phyloP scores from a whole-genome alignment of 176 grass and related monocot genomes.

The Urochloa ruziziensis region DNA sequence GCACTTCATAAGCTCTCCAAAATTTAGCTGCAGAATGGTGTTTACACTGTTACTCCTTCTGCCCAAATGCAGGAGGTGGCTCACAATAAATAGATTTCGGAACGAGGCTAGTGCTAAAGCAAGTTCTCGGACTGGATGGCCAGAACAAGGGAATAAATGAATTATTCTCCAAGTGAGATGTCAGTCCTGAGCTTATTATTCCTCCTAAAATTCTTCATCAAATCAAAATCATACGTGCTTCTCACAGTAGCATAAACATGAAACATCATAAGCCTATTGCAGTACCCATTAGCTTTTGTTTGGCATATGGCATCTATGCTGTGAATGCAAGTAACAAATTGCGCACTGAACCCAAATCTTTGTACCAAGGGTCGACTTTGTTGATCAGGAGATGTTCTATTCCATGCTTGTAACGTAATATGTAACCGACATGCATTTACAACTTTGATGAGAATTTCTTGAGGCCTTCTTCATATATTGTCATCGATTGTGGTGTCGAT shows the following conservation, averaged over 20 bases:
- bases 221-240: not conserved
- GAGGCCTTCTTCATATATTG: conserved; percentile 37
- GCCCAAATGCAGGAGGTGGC: conserved; percentile 26
- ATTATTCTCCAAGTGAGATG: not conserved
- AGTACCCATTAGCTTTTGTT: not conserved
- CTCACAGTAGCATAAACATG: not conserved
- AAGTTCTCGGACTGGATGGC: not conserved
- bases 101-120: not conserved
- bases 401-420: not conserved
- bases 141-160: not conserved
- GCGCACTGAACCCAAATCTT: no score
- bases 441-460: conserved; percentile 71
- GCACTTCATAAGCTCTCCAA: not conserved
- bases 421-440: conserved; percentile 1
- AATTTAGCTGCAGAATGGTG: not conserved
- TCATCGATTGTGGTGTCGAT: conserved; percentile 34
- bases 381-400: not conserved
- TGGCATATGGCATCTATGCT: not conserved
- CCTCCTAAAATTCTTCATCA: not conserved
- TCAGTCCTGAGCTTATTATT: not conserved
- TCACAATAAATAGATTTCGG: conserved; percentile 23
- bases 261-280: not conserved
- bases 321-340: not conserved
- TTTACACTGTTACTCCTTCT: not conserved
- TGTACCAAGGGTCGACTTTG: not conserved